Conservation (phyloP, 129 eudicot genomes). For the Solidago caesia region DNA sequence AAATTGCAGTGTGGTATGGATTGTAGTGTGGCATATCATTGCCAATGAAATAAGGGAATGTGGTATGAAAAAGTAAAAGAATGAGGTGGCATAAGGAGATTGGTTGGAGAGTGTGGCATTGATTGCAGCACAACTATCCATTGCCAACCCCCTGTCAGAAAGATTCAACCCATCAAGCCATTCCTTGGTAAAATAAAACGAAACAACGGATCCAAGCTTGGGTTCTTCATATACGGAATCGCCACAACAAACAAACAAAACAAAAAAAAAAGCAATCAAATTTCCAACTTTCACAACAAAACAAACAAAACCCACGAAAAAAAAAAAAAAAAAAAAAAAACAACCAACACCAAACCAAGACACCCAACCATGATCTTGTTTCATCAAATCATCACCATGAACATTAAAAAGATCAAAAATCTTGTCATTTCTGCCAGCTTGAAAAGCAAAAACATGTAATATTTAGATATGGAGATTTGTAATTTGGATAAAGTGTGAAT, state of each 20-base stretch:
- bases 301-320: not conserved
- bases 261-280: conserved; percentile 2
- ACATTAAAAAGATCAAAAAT: conserved; percentile 61
- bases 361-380: conserved; percentile 63
- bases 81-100: too few species aligned
- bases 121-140: too few species aligned
- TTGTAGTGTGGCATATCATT: too few species aligned
- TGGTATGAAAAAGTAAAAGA: too few species aligned
- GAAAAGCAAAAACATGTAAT: conserved; percentile 58
- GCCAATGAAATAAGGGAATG: too few species aligned
- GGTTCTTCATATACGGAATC: conserved; percentile 72
- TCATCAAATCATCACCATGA: conserved; percentile 68
- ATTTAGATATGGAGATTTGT: conserved; percentile 64
- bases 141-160: conserved; percentile 36
- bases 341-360: conserved; percentile 85
- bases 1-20: too few species aligned
- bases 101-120: too few species aligned
- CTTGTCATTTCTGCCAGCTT: conserved; percentile 61
- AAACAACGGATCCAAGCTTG: conserved; percentile 75
- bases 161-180: conserved; percentile 77
- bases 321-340: not conserved
- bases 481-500: conserved; percentile 53
- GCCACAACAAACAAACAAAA: conserved; percentile 42
- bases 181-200: conserved; percentile 75
- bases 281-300: not conserved